phyloP scores from a whole-genome alignment of 345 rosid genomes.

The Punica granatum region DNA sequence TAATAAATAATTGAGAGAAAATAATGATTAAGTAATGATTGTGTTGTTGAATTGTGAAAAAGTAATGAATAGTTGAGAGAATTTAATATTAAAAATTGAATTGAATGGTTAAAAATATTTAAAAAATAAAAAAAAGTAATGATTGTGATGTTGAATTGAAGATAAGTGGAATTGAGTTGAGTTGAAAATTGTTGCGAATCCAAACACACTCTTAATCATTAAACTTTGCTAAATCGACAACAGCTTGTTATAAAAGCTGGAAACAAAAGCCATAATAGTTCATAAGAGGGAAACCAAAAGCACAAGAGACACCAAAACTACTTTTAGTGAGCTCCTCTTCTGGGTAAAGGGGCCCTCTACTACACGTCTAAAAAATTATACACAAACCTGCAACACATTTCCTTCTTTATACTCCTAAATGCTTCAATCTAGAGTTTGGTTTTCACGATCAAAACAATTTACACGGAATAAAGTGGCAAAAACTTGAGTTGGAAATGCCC shows the following conservation, averaged over 20 bases:
- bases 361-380: background rate
- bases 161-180: too few relatives aligned
- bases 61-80: too few relatives aligned
- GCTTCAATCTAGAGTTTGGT: background rate
- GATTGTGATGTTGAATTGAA: too few relatives aligned
- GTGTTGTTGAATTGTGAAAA: too few relatives aligned
- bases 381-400: background rate
- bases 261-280: background rate
- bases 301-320: background rate
- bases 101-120: too few relatives aligned
- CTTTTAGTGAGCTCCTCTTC: background rate
- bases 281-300: background rate
- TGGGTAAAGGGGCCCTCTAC: background rate
- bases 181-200: too few relatives aligned
- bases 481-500: background rate
- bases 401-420: background rate
- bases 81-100: too few relatives aligned
- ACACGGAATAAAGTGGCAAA: constrained; percentile 9
- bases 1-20: too few relatives aligned
- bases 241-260: background rate
- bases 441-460: constrained; percentile 18
- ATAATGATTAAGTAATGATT: too few relatives aligned
- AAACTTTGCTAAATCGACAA: background rate
- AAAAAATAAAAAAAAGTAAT: too few relatives aligned
- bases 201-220: too few relatives aligned